Percentiles rank a stretch among this genome's conserved stretches.
These are phyloP conservation scores for Thozetella sp. DNA, from an alignment of 495 filamentous ascomycete genomes.

Conservation along the genomic window DNA sequence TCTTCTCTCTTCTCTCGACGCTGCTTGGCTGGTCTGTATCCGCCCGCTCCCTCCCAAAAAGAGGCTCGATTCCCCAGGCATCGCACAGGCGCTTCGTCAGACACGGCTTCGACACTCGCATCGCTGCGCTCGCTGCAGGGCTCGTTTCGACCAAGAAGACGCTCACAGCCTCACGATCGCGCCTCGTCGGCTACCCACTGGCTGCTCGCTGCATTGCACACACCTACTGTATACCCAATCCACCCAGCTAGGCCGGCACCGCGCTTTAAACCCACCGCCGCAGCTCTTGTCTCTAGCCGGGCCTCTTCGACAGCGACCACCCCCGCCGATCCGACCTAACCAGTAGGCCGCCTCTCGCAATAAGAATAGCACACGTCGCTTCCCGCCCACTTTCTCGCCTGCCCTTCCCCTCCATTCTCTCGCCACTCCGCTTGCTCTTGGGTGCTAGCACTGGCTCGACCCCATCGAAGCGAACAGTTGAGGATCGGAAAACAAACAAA, in stretches of 20 bases:
- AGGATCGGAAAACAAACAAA: constrained; percentile 3
- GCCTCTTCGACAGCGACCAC: constrained; percentile 19
- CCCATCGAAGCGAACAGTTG: constrained; percentile 13
- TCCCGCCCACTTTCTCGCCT: constrained; percentile 13
- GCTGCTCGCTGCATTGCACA: background rate
- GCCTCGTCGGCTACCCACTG: constrained; percentile 1
- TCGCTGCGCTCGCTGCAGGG: constrained; percentile 4
- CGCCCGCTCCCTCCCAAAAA: constrained; percentile 18
- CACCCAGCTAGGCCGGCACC: background rate
- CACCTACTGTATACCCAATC: background rate
- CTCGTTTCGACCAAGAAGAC: constrained; percentile 4
- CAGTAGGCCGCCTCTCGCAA: constrained; percentile 21
- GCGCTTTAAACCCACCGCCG: constrained; percentile 6
- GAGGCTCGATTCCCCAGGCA: constrained; percentile 19
- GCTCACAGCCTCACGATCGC: background rate
- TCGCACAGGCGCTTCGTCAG: constrained; percentile 18
- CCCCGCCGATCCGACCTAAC: constrained; percentile 20
- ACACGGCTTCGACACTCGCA: constrained; percentile 11
- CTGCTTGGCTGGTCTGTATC: constrained; percentile 8
- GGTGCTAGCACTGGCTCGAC: constrained; percentile 5
- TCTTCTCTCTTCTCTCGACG: constrained; percentile 14
- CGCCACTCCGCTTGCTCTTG: constrained; percentile 12
- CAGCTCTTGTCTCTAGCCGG: constrained; percentile 3
- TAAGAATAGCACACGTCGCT: constrained; percentile 30
- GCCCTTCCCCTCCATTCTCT: constrained; percentile 13